Evolutionary conservation across 2,329 filamentous ascomycete species (phyloP).

Genomic region (Neospermospora avenae): DNA sequence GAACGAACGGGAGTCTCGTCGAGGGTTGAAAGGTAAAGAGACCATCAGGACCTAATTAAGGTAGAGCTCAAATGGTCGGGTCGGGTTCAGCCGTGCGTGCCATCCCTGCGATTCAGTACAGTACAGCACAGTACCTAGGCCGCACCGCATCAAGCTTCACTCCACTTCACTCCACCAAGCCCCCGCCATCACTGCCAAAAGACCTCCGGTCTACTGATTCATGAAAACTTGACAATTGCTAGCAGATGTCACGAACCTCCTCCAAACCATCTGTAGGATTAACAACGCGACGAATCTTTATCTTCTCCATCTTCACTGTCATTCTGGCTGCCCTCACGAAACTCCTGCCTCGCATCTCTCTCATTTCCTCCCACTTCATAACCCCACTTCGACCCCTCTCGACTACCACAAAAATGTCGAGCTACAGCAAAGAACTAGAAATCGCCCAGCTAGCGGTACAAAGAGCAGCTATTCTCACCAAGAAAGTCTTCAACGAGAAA

Average conservation of each 20-base stretch:
- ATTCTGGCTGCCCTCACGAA: slow-evolving; percentile 32
- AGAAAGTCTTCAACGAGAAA: slow-evolving; percentile 79
- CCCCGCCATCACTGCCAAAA: not conserved
- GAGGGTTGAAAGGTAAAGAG: too few species aligned
- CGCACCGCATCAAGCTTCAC: not conserved
- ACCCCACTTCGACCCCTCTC: slow-evolving; percentile 15
- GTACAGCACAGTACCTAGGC: too few species aligned
- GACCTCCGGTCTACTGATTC: not conserved
- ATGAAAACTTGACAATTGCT: not conserved
- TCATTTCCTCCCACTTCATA: slow-evolving; percentile 32
- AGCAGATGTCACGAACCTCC: slow-evolving; percentile 1
- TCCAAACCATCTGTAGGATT: not conserved
- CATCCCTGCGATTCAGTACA: slow-evolving; percentile 9
- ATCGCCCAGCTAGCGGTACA: slow-evolving; percentile 87
- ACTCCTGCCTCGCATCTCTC: slow-evolving; percentile 30
- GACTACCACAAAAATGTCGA: slow-evolving; percentile 35
- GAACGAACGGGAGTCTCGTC: not conserved
- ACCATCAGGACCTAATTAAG: too few species aligned
- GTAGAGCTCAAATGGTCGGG: not conserved
- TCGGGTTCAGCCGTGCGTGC: slow-evolving; percentile 15
- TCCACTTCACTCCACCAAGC: not conserved
- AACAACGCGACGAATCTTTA: slow-evolving; percentile 19
- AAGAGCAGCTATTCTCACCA: slow-evolving; percentile 72
- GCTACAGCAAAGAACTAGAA: slow-evolving; percentile 73
- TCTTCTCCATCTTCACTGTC: slow-evolving; percentile 29